A percentile compares a stretch with the other conserved stretches of the same genome.
phyloP scores from a whole-genome alignment of 1,284 basidiomycete species.

The Athelia psychrophila region DNA sequence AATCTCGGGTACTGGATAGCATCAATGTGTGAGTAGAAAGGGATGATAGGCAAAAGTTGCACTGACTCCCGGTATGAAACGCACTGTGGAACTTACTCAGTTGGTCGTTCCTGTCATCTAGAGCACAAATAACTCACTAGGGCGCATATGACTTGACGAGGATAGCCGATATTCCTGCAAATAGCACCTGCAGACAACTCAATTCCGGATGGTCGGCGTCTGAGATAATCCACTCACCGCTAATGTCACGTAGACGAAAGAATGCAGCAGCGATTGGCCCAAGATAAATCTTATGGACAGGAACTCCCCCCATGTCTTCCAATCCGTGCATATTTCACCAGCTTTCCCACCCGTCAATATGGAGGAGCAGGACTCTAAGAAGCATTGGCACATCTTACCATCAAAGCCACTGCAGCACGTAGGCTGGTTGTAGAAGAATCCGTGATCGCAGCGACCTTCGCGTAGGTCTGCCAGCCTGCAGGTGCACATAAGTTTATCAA shows the following conservation, averaged over 20 bases:
- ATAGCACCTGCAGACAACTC: constrained; percentile 42
- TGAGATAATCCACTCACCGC: constrained; percentile 41
- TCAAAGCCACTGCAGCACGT: constrained; percentile 74
- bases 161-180: constrained; percentile 63
- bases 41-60: constrained; percentile 1
- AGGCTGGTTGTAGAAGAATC: constrained; percentile 73
- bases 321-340: constrained; percentile 68
- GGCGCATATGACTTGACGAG: constrained; percentile 68
- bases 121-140: constrained; percentile 43
- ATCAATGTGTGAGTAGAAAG: constrained; percentile 4
- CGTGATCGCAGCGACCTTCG: constrained; percentile 66
- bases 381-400: constrained; percentile 46
- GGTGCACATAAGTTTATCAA: neutral
- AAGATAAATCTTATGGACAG: constrained; percentile 52
- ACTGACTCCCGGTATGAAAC: constrained; percentile 77
- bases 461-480: constrained; percentile 66
- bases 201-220: constrained; percentile 3
- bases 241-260: constrained; percentile 58
- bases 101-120: constrained; percentile 1
- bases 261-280: constrained; percentile 58
- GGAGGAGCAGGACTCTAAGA: constrained; percentile 2
- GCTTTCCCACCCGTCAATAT: constrained; percentile 34
- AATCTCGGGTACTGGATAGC: constrained; percentile 63
- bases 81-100: constrained; percentile 47
- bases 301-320: constrained; percentile 68